Evolutionary conservation across 2,329 filamentous ascomycete species (phyloP), one percentile per base, ranked within the genome.

Genomic region (Cyphellophora europaea): DNA sequence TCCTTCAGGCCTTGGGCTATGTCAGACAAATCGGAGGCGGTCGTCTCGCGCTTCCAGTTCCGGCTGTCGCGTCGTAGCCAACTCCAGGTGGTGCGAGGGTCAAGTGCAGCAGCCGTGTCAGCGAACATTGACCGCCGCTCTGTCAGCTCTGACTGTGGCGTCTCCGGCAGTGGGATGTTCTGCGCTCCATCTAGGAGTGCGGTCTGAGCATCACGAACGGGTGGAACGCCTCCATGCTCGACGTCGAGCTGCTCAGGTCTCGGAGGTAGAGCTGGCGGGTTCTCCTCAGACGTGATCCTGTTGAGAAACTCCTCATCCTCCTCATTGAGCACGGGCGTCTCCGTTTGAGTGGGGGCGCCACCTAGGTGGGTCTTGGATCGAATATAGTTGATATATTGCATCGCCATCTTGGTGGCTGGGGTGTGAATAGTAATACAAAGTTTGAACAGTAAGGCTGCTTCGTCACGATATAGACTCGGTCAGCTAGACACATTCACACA

Each of bases 231-330:
- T 30, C 32, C 23, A 15, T 36, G 33, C 5, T 48, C 46, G 12
- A 34, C 38, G n/a, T 32, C 34, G n/a, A n/a, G n/a, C n/a, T n/a
- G n/a, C n/a, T n/a, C n/a, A 17, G 41, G 37, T 23, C 46, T 38
- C n/a, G 49, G 50, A 6, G 63, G 62, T 5, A 65, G 53, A 10
- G 61, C 59, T n/a, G 63, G 61, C 2, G 61, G 58, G 3, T 57
- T 56, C 32, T 56, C 52, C 12, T 61, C 57, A 5, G 65, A 61
- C 3, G 66, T 66, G 19, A 76, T 65, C 19, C 58, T 57, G 35
- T 64, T 59, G 19, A 78, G 54, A 45, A 77, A 78, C 34, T 64
- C 59, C 45, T 77, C 70, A 42, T 79, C 74, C 48, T 76, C 73
- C n/a, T 71, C 64, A 12, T 69, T 73, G n/a, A 78, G 52, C 3